Evolutionary conservation across 2,329 filamentous ascomycete species (phyloP).

Genomic region (Ilyonectria destructans): DNA sequence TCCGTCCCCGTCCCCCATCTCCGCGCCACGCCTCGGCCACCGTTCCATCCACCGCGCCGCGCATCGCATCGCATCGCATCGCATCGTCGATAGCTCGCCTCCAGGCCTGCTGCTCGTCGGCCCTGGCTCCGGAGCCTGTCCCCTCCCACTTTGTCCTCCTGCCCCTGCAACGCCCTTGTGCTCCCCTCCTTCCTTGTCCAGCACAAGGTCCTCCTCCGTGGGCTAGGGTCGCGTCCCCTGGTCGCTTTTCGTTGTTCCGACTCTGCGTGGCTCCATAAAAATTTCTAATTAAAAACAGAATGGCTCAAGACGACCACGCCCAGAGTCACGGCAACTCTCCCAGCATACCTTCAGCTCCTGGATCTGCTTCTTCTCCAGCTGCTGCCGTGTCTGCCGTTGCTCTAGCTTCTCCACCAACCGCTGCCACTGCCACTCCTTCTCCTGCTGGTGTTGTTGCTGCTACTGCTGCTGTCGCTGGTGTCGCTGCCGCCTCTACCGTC

Average conservation of each 20-base stretch:
- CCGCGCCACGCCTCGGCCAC: conserved; percentile 42
- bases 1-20: conserved; percentile 7
- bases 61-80: conserved; percentile 46
- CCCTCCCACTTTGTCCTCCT: conserved; percentile 41
- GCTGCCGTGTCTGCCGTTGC: conserved; percentile 44
- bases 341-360: conserved; percentile 47
- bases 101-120: conserved; percentile 38
- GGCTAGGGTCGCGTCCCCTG: conserved; percentile 52
- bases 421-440: conserved; percentile 36
- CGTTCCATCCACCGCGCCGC: conserved; percentile 26
- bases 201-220: conserved; percentile 47
- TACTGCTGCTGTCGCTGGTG: conserved; percentile 36
- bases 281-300: conserved; percentile 56
- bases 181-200: conserved; percentile 50
- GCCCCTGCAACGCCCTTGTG: conserved; percentile 48
- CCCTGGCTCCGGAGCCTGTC: conserved; percentile 46
- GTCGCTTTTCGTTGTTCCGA: conserved; percentile 50
- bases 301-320: conserved; percentile 53
- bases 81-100: conserved; percentile 39
- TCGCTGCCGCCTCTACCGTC: conserved; percentile 11
- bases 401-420: conserved; percentile 35
- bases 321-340: conserved; percentile 51
- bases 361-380: conserved; percentile 46
- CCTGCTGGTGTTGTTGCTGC: conserved; percentile 40
- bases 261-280: conserved; percentile 58